A percentile compares a stretch with the other conserved stretches of the same genome.
Conservation (phyloP, 768 basidiomycete genomes). For the Auriscalpium orientale region DNA sequence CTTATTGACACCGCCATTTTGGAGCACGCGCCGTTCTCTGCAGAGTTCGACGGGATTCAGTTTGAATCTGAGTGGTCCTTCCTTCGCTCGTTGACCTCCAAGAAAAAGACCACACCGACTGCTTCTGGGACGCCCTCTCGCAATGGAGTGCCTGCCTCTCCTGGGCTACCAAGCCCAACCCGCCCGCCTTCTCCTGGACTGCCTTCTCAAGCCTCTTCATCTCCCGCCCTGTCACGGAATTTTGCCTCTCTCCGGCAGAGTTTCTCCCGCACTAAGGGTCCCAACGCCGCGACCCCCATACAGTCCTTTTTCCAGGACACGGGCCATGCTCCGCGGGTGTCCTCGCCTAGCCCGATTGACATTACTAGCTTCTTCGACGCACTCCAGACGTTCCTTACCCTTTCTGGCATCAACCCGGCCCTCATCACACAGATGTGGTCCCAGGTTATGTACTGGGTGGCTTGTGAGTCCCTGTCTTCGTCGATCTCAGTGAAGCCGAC, state of each 20-base stretch:
- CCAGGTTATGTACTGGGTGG: constrained; percentile 98
- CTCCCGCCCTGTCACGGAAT: constrained; percentile 35
- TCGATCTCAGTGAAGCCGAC: constrained; percentile 15
- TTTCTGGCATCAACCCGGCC: constrained; percentile 87
- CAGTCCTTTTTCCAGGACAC: constrained; percentile 43
- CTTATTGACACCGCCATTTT: constrained; percentile 77
- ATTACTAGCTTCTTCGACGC: constrained; percentile 79
- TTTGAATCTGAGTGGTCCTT: constrained; percentile 98
- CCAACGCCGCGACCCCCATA: constrained; percentile 38
- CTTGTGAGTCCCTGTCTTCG: constrained; percentile 53
- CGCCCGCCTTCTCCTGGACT: constrained; percentile 47
- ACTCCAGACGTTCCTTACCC: constrained; percentile 71
- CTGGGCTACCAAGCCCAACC: constrained; percentile 29
- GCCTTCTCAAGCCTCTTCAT: constrained; percentile 30
- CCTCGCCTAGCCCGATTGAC: constrained; percentile 35
- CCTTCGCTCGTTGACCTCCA: constrained; percentile 60
- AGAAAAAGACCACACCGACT: constrained; percentile 42
- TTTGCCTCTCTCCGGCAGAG: constrained; percentile 67
- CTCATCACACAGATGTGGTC: constrained; percentile 89
- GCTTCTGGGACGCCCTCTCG: constrained; percentile 27
- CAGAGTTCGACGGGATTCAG: constrained; percentile 73
- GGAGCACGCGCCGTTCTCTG: constrained; percentile 72
- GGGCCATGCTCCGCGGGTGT: constrained; percentile 31
- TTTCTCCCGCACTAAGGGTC: constrained; percentile 44
- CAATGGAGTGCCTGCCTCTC: constrained; percentile 37